Evolutionary conservation across 306 rosid genomes (phyloP), one percentile per base, ranked within the genome.

Genomic region (Delonix regia): DNA sequence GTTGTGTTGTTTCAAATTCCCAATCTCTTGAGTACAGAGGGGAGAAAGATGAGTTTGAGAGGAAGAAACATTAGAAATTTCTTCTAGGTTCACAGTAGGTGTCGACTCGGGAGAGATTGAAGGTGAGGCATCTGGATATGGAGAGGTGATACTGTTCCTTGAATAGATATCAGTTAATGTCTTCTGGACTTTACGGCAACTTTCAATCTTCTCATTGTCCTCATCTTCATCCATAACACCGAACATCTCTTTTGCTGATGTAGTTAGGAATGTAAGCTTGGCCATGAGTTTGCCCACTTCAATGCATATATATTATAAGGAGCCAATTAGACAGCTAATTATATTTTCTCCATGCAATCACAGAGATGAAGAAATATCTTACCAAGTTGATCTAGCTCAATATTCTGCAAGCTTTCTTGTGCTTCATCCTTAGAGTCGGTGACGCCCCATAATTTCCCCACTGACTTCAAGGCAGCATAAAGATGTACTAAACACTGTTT

Each of bases 201-300:
- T 66, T 63, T 68, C 69, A 21, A 65, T 25, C n/a, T 33, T 42
- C n/a, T 19, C 63, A 4, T 51, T 21, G 57, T 63, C 42, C 34
- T 72, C 83, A 3, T 85, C 83, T 74, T 81, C 88, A 44, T 85
- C 88, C 81, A 52, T 73, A 57, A 59, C 53, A 56, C 45, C 78
- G 18, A 77, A 81, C 53, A 77, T 81, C 39, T 52, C 47, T 61
- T 78, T 78, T 48, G 85, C 88, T 9, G 75, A 69, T 11, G 57
- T 42, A 13, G 45, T 85, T 49, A 69, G 48, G 78, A 48, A 47
- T 34, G 34, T 47, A 16, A 85, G 88, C 71, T 73, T 69, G 28
- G 67, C 82, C 39, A 73, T 51, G 56, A 81, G 30, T 47, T 24
- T 47, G 3, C 25, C 22, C 4, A 9, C 74, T 69, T 45, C 57